A percentile compares a stretch with the other conserved stretches of the same genome.
Conservation (phyloP, 495 filamentous ascomycete genomes). For the Penicillium steckii region DNA sequence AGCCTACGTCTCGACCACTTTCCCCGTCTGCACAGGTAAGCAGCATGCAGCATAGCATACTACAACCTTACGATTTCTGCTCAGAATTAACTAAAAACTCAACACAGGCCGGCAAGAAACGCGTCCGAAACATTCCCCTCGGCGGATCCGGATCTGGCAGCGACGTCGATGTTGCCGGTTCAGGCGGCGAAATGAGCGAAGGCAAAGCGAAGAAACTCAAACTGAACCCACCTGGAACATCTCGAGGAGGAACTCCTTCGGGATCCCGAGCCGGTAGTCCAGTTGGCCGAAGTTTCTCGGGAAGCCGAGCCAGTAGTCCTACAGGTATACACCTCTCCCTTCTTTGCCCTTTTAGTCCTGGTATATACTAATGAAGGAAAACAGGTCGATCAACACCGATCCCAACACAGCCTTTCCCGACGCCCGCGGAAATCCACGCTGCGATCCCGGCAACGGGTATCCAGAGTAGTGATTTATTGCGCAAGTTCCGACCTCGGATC, state of each 20-base stretch:
- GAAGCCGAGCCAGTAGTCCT: constrained; percentile 5
- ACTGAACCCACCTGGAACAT: constrained; percentile 50
- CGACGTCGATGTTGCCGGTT: constrained; percentile 72
- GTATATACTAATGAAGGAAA: constrained; percentile 17
- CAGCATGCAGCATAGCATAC: too few relatives aligned
- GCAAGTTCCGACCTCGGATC: constrained; percentile 59
- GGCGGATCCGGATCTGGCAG: constrained; percentile 65
- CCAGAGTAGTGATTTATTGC: constrained; percentile 58
- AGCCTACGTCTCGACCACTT: constrained; percentile 56
- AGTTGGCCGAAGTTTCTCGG: neutral
- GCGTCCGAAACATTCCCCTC: constrained; percentile 38
- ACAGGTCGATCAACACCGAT: constrained; percentile 36
- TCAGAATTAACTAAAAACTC: constrained; percentile 12
- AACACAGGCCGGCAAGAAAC: constrained; percentile 43
- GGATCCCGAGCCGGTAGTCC: constrained; percentile 42
- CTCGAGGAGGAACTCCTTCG: constrained; percentile 53
- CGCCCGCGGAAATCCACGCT: constrained; percentile 67
- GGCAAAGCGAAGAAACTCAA: constrained; percentile 69
- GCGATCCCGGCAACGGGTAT: constrained; percentile 69
- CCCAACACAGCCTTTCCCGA: constrained; percentile 46
- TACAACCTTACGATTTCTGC: too few relatives aligned
- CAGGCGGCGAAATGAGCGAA: constrained; percentile 68
- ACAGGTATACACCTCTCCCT: constrained; percentile 19
- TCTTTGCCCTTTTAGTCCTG: too few relatives aligned
- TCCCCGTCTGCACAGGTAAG: constrained; percentile 44